phyloP scores from a whole-genome alignment of 441 rosid species.

The Dalechampia spathulata region DNA sequence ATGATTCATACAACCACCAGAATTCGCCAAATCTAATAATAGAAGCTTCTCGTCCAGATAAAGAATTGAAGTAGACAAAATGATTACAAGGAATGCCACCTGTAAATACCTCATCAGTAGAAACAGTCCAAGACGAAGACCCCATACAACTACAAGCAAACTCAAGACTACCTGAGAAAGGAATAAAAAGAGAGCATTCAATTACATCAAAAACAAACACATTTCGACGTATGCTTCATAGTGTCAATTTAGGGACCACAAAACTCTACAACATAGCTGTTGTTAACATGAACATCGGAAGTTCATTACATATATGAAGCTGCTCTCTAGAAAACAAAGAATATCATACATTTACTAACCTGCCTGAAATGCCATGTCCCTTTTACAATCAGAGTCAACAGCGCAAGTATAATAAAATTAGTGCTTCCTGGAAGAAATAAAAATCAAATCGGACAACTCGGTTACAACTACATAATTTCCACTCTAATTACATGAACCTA shows the following conservation, averaged over 20 bases:
- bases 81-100: background rate
- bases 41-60: no score
- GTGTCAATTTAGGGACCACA: no score
- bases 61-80: background rate
- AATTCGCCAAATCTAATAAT: no score
- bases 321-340: no score
- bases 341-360: slow-evolving; percentile 40
- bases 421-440: slow-evolving; percentile 60
- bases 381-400: slow-evolving; percentile 62
- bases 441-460: background rate
- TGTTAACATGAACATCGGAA: no score
- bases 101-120: slow-evolving; percentile 64
- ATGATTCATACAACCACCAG: no score
- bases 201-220: no score
- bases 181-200: no score
- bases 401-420: slow-evolving; percentile 69
- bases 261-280: no score
- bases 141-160: slow-evolving; percentile 64
- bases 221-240: no score
- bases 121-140: slow-evolving; percentile 73
- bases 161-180: slow-evolving; percentile 61
- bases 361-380: slow-evolving; percentile 89
- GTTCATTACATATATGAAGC: no score
- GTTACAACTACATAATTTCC: background rate
- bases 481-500: no score